Evolutionary conservation across 176 grass and related monocot species (phyloP).

Genomic region (Triticum dicoccoides): DNA sequence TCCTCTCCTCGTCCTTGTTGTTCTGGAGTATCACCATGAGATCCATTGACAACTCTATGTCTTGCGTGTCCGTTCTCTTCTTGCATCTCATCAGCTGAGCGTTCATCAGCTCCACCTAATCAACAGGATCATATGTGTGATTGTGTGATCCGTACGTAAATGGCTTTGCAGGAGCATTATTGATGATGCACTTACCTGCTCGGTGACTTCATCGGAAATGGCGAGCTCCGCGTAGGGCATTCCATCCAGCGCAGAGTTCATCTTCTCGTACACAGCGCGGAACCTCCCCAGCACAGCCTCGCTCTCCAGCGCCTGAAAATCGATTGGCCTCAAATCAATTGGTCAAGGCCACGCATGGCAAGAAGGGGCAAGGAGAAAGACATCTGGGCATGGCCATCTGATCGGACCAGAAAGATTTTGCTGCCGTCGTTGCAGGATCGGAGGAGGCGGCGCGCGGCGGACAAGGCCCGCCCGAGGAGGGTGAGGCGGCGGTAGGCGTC

Average conservation of each 20-base stretch:
- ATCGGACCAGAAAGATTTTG: conserved; percentile 75
- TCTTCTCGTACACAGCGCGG: conserved; percentile 53
- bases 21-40: conserved; percentile 68
- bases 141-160: not conserved
- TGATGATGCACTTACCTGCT: conserved; percentile 44
- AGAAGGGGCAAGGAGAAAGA: not conserved
- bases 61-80: conserved; percentile 69
- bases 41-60: conserved; percentile 75
- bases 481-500: conserved; percentile 41
- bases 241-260: conserved; percentile 52
- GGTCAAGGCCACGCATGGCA: not conserved
- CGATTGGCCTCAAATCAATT: not conserved
- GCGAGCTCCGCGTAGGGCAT: conserved; percentile 60
- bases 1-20: conserved; percentile 44
- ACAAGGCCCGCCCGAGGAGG: conserved; percentile 37
- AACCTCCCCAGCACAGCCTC: conserved; percentile 49
- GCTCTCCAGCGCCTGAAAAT: conserved; percentile 62
- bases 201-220: conserved; percentile 68
- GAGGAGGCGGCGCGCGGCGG: conserved; percentile 53
- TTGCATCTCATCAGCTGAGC: conserved; percentile 54
- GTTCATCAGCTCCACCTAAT: conserved; percentile 61
- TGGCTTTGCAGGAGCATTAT: not conserved
- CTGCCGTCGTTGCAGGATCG: conserved; percentile 71
- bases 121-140: not conserved
- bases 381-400: not conserved